Base-by-base conservation (phyloP, 441 rosid species). In the Populus hybrid region DNA sequence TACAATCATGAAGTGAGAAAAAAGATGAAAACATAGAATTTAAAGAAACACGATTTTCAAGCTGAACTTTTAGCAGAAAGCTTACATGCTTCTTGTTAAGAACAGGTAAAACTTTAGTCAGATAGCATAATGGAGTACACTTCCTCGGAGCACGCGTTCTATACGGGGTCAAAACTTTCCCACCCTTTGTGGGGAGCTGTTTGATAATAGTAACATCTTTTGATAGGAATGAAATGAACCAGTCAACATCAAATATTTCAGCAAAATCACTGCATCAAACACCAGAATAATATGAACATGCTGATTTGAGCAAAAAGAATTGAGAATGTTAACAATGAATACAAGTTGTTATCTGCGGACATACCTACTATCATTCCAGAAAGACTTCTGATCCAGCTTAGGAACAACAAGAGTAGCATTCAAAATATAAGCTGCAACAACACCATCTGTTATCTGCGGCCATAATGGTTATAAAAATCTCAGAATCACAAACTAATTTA, bases 401-500 rank as follows among this genome's bases (percentile, higher is more conserved):
- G 99, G 99, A 78, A 94, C 90, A 81, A 95, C 93, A 79, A 96
- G 98, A 10, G 98, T 90, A 68, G 98, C 98, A 84, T 96, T 96
- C 77, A 96, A 78, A 77, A 96, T 94, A 40, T 91, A 87, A 30
- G 99, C 98, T 65, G 97, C 99, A 82, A 88, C 98, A 76, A 93
- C 99, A 83, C 98, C 97, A 90, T 95, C 99, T 8, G 89, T 88
- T 65, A 95, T 95, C 99, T 95, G 93, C 85, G 75, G 50, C 73
- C 40, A 78, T 9, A 34, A 42, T 21, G 76, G 28, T 35, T 18
- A n/a, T 21, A 75, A 76, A 16, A 30, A 30, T 34, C 8, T 69
- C 61, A 21, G 42, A 18, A 32, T 71, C 67, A 77, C 42, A 34
- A 73, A 72, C 3, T 28, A 54, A 57, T 7, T 63, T 30, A 26